Evolutionary conservation across 2,329 filamentous ascomycete genomes (phyloP).

Genomic region (Lachnellula suecica): DNA sequence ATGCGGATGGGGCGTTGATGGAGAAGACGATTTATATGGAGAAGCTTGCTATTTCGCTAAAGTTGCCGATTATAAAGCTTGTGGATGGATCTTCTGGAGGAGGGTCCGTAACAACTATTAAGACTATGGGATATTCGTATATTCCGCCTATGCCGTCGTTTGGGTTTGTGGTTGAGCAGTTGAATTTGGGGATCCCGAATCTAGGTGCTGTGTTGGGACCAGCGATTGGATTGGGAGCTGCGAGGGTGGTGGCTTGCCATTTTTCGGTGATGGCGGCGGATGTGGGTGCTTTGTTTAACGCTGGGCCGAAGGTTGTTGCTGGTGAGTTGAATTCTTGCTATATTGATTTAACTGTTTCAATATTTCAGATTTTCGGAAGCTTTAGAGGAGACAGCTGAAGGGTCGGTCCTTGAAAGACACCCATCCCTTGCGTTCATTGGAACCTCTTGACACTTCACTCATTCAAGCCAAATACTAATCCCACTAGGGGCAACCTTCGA

Average conservation of each 20-base stretch:
- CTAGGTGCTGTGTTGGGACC: conserved; percentile 62
- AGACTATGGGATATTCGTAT: conserved; percentile 55
- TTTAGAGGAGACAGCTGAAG: not conserved
- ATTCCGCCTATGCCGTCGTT: conserved; percentile 57
- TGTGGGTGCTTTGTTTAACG: conserved; percentile 62
- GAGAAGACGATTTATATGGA: conserved; percentile 63
- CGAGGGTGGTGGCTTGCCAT: conserved; percentile 59
- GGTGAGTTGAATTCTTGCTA: conserved; percentile 17
- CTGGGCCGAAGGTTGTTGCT: conserved; percentile 61
- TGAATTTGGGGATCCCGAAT: conserved; percentile 65
- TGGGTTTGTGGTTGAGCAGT: conserved; percentile 51
- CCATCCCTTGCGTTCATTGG: no score
- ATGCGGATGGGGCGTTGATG: conserved; percentile 59
- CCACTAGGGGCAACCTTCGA: conserved; percentile 56
- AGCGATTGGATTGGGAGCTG: conserved; percentile 62
- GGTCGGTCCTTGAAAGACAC: not conserved
- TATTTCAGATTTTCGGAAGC: not conserved
- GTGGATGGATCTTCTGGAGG: conserved; percentile 64
- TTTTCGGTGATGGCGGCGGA: conserved; percentile 67
- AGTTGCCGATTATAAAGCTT: conserved; percentile 61
- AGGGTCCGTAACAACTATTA: conserved; percentile 60
- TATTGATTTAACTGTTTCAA: not conserved
- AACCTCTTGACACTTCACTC: no score
- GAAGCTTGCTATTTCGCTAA: conserved; percentile 56
- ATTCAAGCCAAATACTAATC: not conserved